Percentiles rank a stretch among this genome's conserved stretches.
Evolutionary conservation across 768 basidiomycete genomes (phyloP).

Genomic region (Phanerodontia chrysosporium): DNA sequence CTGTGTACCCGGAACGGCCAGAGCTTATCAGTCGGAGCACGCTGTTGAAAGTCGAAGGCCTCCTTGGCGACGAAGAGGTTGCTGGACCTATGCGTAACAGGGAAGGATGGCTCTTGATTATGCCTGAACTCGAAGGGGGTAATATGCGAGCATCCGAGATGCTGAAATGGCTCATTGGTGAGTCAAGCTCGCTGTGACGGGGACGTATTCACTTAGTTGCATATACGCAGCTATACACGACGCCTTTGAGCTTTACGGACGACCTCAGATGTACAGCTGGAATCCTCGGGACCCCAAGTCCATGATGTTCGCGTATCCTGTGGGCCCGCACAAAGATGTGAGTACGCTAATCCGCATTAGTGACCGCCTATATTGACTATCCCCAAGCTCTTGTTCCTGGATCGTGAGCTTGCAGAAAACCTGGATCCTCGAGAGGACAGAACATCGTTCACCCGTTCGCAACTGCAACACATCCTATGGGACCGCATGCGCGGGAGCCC

Average conservation of each 20-base stretch:
- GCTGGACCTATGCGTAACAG: conserved; percentile 59
- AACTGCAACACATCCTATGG: conserved; percentile 57
- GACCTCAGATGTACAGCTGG: conserved; percentile 84
- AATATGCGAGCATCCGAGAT: conserved; percentile 71
- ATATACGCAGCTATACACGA: conserved; percentile 52
- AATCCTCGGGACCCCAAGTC: conserved; percentile 78
- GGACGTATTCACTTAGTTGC: neutral
- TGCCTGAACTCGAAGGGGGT: conserved; percentile 78
- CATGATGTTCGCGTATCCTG: conserved; percentile 93
- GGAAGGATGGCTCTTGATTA: conserved; percentile 85
- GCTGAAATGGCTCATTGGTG: conserved; percentile 88
- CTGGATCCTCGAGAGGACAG: conserved; percentile 74
- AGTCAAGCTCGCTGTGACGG: too few species aligned
- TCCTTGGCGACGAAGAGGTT: conserved; percentile 73
- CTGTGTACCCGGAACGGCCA: conserved; percentile 94
- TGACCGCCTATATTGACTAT: too few species aligned
- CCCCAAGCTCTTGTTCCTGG: conserved; percentile 75
- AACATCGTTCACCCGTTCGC: conserved; percentile 64
- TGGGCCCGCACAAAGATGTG: conserved; percentile 80
- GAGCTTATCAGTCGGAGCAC: conserved; percentile 86
- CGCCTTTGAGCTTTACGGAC: conserved; percentile 83
- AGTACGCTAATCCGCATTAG: conserved; percentile 27
- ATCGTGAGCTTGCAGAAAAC: conserved; percentile 75
- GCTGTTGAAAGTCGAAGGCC: conserved; percentile 88
- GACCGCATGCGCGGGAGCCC: conserved; percentile 52